Percentiles rank a stretch among this genome's conserved stretches.
These are phyloP conservation scores for Trichoderma orchidacearum DNA, from an alignment of 495 filamentous ascomycete species.

Conservation along the genomic window DNA sequence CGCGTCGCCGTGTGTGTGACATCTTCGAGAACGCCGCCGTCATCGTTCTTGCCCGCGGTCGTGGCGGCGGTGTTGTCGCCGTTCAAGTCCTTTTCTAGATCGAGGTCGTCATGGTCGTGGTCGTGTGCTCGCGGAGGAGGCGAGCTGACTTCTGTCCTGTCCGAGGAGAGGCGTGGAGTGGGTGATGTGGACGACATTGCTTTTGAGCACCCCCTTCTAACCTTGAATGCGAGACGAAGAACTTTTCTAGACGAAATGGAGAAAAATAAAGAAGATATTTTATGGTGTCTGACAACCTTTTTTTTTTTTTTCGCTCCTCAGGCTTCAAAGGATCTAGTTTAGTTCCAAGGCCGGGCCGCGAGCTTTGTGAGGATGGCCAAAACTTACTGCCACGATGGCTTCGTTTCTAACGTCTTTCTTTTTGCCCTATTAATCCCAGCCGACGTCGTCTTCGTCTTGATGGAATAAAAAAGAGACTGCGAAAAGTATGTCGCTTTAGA, in stretches of 20 bases:
- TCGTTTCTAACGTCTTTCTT: not conserved
- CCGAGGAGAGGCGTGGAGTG: not conserved
- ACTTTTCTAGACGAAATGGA: not conserved
- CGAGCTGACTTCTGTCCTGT: not conserved
- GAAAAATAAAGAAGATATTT: not conserved
- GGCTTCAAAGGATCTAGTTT: not conserved
- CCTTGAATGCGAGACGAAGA: no score
- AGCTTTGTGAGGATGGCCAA: no score
- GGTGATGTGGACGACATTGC: not conserved
- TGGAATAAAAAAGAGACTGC: no score
- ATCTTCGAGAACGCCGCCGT: not conserved
- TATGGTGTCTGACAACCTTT: no score
- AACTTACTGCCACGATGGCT: not conserved
- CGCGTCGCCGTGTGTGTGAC: conserved; percentile 5
- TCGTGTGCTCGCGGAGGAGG: not conserved
- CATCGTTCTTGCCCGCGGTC: not conserved
- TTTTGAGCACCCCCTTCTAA: no score
- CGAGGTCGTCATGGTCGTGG: not conserved
- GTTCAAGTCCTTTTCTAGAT: not conserved
- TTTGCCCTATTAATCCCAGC: no score
- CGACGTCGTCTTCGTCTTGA: no score
- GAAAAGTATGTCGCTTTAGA: no score
- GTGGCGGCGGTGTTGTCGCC: not conserved
- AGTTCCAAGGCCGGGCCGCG: no score
- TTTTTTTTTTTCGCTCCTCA: not conserved